Evolutionary conservation across 2,329 filamentous ascomycete species (phyloP).

Genomic region (Madurella mycetomatis): DNA sequence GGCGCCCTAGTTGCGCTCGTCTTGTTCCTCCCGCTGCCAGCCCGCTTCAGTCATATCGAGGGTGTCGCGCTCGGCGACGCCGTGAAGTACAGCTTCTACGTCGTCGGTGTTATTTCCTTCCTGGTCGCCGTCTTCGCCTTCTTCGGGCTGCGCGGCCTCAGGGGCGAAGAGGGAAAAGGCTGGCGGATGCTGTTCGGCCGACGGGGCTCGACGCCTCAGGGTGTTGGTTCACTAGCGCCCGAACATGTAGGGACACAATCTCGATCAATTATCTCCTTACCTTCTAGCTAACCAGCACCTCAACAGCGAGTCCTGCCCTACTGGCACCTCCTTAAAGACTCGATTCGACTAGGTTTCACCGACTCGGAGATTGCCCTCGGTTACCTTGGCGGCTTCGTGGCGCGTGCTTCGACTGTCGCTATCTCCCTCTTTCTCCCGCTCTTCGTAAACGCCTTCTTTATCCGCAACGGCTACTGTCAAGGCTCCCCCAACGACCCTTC

Average conservation of each 20-base stretch:
- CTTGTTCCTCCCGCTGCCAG: constrained; percentile 82
- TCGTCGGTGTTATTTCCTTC: constrained; percentile 71
- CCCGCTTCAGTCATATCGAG: constrained; percentile 65
- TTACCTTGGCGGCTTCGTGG: constrained; percentile 92
- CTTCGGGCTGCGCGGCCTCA: constrained; percentile 65
- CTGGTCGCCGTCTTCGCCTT: constrained; percentile 70
- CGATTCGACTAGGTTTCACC: constrained; percentile 65
- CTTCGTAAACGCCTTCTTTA: constrained; percentile 88
- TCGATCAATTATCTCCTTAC: not conserved
- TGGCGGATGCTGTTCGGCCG: constrained; percentile 55
- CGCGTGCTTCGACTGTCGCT: constrained; percentile 87
- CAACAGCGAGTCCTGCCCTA: constrained; percentile 47
- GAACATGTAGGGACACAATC: constrained; percentile 14
- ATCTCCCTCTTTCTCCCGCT: constrained; percentile 94
- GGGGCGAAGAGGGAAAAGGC: constrained; percentile 74
- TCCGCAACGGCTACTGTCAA: constrained; percentile 72
- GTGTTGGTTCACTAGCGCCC: constrained; percentile 10
- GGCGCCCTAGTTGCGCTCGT: constrained; percentile 80
- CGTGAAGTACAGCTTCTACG: constrained; percentile 80
- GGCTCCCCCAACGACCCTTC: constrained; percentile 59
- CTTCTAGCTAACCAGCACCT: not conserved
- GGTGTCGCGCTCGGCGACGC: constrained; percentile 71
- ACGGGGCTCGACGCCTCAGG: constrained; percentile 26
- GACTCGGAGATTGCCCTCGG: constrained; percentile 78
- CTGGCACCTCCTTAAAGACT: constrained; percentile 55